Evolutionary conservation across 169 alveolate genomes (phyloP), one percentile per base, ranked within the genome.

Genomic region (Cryptosporidium canis): DNA sequence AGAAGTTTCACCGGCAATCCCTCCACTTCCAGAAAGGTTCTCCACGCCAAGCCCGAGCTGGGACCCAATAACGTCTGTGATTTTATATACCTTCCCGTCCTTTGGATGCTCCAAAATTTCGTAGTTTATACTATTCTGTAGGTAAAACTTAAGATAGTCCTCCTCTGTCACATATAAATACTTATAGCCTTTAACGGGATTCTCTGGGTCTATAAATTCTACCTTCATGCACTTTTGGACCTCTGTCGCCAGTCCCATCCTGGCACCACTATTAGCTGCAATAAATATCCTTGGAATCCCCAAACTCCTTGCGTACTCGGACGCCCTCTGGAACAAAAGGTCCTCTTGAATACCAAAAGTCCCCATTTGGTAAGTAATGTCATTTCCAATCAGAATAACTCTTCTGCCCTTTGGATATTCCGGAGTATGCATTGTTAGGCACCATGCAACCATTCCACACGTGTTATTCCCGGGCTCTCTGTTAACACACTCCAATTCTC

Each of bases 1-100:
- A 63, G 96, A 93, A 7, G 97, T 95, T 83, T 95, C 97, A 1
- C 97, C 97, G 29, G 97, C 97, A 31, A 95, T 95, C 68, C 91
- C 83, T 43, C 95, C 97, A 29, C 96, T 92, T 5, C 96, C 97
- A 55, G 90, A 70, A 67, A 95, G 67, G 66, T 94, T 94, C 83
- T 95, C 97, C 33, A 95, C 95, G 2, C 97, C 97, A 31, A 95
- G 83, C 35, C 90, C 93, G 56, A 35, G 65, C 35, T 70, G 84
- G 18, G 84, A 48, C 47, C 94, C 92, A 68, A 92, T 66, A 35
- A 90, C 83, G 16, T 77, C 83, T 55, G 83, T 90, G 9, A 90
- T 84, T 53, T 90, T 90, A 83, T 83, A 90, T 83, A 93, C 90
- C 35, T 67, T 91, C 7, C 93, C 95, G 33, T 90, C 93, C 63